These are phyloP conservation scores for Cystobasidiaceae sp. DNA, from an alignment of 1,284 basidiomycete genomes.

Conservation along the genomic window DNA sequence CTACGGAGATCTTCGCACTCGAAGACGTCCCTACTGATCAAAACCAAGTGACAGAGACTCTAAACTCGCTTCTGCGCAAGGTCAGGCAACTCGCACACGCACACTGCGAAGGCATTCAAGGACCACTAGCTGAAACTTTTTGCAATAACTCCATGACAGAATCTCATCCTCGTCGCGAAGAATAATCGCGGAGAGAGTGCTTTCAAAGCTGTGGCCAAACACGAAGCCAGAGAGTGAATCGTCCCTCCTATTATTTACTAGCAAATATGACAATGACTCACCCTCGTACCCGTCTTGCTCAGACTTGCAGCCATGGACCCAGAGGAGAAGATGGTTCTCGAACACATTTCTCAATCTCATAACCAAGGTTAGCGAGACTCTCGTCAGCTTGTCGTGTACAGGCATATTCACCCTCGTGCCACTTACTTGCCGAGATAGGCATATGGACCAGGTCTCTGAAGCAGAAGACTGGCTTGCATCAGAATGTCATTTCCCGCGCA, in stretches of 20 bases:
- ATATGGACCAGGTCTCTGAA: conserved; percentile 92
- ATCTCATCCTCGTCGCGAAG: conserved; percentile 61
- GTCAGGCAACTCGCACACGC: conserved; percentile 45
- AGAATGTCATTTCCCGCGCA: conserved; percentile 77
- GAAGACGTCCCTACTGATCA: conserved; percentile 54
- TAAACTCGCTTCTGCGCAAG: conserved; percentile 69
- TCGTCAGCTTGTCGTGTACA: too few relatives aligned
- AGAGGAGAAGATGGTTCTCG: conserved; percentile 71
- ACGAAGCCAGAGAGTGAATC: conserved; percentile 69
- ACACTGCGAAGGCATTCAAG: not conserved
- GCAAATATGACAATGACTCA: not conserved
- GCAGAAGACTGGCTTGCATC: conserved; percentile 78
- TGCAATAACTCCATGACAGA: conserved; percentile 44
- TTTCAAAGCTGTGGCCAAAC: conserved; percentile 63
- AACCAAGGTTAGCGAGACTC: conserved; percentile 63
- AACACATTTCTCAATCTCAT: conserved; percentile 66
- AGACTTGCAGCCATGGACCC: conserved; percentile 71
- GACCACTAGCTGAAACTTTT: conserved; percentile 5
- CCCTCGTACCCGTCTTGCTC: not conserved
- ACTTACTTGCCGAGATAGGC: conserved; percentile 53
- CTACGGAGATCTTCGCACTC: conserved; percentile 57
- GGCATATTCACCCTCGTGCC: too few relatives aligned
- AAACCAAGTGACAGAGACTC: conserved; percentile 52
- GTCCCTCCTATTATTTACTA: not conserved
- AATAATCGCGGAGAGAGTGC: conserved; percentile 59